These are phyloP conservation scores for Apiotrichum akiyoshidainum DNA, from an alignment of 1,284 basidiomycete species.

Conservation along the genomic window DNA sequence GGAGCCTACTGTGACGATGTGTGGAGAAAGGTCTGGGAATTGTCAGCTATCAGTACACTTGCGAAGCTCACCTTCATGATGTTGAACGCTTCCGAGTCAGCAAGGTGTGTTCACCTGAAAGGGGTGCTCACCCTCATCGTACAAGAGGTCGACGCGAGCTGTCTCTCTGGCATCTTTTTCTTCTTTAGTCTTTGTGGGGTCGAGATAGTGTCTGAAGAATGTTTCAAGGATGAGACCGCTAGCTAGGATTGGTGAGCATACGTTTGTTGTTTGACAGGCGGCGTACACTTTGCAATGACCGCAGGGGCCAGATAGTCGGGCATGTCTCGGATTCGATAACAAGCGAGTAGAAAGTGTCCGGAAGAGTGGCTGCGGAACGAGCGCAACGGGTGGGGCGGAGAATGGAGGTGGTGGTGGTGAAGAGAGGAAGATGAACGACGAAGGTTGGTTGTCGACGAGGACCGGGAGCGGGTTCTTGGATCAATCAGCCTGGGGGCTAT, in stretches of 20 bases:
- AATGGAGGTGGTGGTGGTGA: too few species aligned
- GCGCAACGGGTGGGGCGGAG: too few species aligned
- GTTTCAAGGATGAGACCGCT: constrained; percentile 75
- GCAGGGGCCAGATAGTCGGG: constrained; percentile 42
- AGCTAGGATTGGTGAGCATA: constrained; percentile 21
- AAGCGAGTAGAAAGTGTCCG: too few species aligned
- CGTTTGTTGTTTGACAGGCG: not conserved
- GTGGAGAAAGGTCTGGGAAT: constrained; percentile 59
- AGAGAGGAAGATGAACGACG: too few species aligned
- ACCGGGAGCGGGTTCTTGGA: too few species aligned
- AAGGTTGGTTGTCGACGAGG: too few species aligned
- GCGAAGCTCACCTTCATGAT: constrained; percentile 70
- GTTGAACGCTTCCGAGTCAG: constrained; percentile 59
- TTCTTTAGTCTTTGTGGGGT: constrained; percentile 54
- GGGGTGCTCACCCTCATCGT: constrained; percentile 60
- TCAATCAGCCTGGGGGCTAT: too few species aligned
- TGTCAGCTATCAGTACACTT: not conserved
- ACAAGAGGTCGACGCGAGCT: constrained; percentile 71
- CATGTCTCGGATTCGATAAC: constrained; percentile 18
- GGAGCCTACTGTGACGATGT: constrained; percentile 54
- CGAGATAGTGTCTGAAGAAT: constrained; percentile 76
- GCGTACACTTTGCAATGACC: constrained; percentile 35
- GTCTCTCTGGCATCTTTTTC: constrained; percentile 53
- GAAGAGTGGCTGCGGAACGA: too few species aligned
- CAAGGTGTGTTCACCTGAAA: constrained; percentile 2